These are phyloP conservation scores for Cyclotella kingstonii DNA, from an alignment of 108 stramenopile species.

Conservation along the genomic window DNA sequence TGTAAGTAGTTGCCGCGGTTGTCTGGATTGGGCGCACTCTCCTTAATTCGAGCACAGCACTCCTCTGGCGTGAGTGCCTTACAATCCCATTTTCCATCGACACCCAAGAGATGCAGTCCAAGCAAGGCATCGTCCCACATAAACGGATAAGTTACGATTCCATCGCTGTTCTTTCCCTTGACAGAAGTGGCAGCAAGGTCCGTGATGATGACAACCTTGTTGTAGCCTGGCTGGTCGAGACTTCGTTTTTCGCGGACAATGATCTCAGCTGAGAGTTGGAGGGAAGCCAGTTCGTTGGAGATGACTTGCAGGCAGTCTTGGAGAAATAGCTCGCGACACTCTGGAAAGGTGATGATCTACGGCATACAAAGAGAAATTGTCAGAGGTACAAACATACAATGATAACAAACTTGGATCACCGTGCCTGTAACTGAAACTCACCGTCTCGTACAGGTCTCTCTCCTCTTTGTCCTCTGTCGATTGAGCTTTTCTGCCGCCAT, in stretches of 20 bases:
- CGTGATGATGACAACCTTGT: constrained; percentile 25
- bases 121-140: constrained; percentile 12
- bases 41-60: constrained; percentile 13
- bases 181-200: constrained; percentile 7
- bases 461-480: constrained; percentile 2
- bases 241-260: constrained; percentile 20
- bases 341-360: constrained; percentile 21
- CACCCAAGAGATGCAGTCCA: constrained; percentile 2
- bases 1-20: constrained; percentile 9
- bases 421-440: background rate
- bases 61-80: constrained; percentile 1
- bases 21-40: constrained; percentile 11
- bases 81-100: constrained; percentile 27
- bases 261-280: constrained; percentile 9
- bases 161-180: constrained; percentile 13
- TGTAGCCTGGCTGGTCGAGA: constrained; percentile 13
- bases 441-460: constrained; percentile 18
- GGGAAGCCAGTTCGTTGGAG: background rate
- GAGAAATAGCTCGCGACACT: constrained; percentile 8
- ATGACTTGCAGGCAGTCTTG: constrained; percentile 21
- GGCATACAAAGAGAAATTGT: background rate
- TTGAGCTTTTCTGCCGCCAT: background rate
- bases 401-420: background rate
- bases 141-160: constrained; percentile 19
- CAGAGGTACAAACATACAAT: background rate